Percentiles rank a stretch among this genome's conserved stretches.
Evolutionary conservation across 2,329 filamentous ascomycete genomes (phyloP).

Genomic region (Lasiodiplodia sp.): DNA sequence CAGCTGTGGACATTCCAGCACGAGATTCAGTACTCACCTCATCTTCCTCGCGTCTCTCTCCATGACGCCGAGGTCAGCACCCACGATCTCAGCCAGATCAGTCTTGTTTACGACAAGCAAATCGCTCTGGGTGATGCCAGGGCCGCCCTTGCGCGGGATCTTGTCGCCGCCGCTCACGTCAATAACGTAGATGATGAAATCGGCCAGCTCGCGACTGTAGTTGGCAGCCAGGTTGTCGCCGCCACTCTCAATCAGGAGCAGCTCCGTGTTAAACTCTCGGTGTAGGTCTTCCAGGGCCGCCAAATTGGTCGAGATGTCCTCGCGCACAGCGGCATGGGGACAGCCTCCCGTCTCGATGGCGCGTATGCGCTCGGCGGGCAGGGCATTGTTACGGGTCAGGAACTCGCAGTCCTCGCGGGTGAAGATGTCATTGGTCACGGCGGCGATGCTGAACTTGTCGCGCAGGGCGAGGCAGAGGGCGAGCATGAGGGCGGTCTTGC

Average conservation of each 20-base stretch:
- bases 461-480: constrained; percentile 87
- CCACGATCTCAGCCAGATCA: constrained; percentile 87
- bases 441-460: constrained; percentile 82
- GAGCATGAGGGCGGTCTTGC: constrained; percentile 97
- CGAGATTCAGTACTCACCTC: constrained; percentile 42
- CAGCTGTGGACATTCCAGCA: background rate
- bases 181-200: constrained; percentile 99
- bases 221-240: constrained; percentile 98
- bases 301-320: constrained; percentile 95
- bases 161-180: constrained; percentile 97
- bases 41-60: constrained; percentile 94
- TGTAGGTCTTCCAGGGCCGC: constrained; percentile 91
- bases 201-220: constrained; percentile 91
- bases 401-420: constrained; percentile 98
- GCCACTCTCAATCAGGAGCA: constrained; percentile 93
- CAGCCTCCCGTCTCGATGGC: constrained; percentile 98
- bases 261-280: constrained; percentile 76
- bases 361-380: constrained; percentile 82
- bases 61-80: constrained; percentile 92
- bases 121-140: constrained; percentile 96
- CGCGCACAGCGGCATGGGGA: constrained; percentile 94
- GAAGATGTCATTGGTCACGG: constrained; percentile 99
- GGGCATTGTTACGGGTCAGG: constrained; percentile 83
- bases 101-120: constrained; percentile 97
- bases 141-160: constrained; percentile 92